Percentiles rank a stretch among this genome's conserved stretches.
Conservation (phyloP, 495 filamentous ascomycete species). For the Achaetomiella virescens region DNA sequence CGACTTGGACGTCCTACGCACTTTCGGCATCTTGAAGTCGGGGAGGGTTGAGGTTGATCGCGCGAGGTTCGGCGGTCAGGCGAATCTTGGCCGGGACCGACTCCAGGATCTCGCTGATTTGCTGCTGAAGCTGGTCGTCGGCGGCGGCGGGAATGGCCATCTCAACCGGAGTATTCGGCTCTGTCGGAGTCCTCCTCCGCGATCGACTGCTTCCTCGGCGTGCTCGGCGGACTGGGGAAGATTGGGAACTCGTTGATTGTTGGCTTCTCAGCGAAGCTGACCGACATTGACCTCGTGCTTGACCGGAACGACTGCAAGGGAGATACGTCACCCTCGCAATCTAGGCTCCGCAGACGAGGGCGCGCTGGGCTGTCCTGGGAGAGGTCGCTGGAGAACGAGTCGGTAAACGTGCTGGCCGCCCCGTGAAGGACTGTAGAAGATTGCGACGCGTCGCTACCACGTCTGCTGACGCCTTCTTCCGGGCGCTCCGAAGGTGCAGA, state of each 20-base stretch:
- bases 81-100: conserved; percentile 75
- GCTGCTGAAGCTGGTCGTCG: conserved; percentile 71
- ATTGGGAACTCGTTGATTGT: conserved; percentile 33
- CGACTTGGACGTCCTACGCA: conserved; percentile 29
- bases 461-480: conserved; percentile 19
- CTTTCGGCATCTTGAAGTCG: conserved; percentile 37
- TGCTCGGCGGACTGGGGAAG: conserved; percentile 22
- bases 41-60: conserved; percentile 44
- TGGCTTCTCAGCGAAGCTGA: conserved; percentile 39
- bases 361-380: conserved; percentile 32
- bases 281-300: conserved; percentile 34
- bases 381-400: conserved; percentile 27
- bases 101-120: conserved; percentile 77
- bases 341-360: conserved; percentile 26
- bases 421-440: conserved; percentile 38
- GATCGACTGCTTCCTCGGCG: conserved; percentile 18
- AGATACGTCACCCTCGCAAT: conserved; percentile 19
- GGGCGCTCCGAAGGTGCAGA: conserved; percentile 14
- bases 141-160: conserved; percentile 30
- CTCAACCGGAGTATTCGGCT: conserved; percentile 31
- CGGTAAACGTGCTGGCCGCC: conserved; percentile 20
- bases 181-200: conserved; percentile 28
- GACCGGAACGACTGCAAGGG: conserved; percentile 33
- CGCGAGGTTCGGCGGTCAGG: conserved; percentile 51
- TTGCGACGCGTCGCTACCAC: conserved; percentile 33